phyloP scores from a whole-genome alignment of 2,329 filamentous ascomycete genomes.

The Colletotrichum lini region DNA sequence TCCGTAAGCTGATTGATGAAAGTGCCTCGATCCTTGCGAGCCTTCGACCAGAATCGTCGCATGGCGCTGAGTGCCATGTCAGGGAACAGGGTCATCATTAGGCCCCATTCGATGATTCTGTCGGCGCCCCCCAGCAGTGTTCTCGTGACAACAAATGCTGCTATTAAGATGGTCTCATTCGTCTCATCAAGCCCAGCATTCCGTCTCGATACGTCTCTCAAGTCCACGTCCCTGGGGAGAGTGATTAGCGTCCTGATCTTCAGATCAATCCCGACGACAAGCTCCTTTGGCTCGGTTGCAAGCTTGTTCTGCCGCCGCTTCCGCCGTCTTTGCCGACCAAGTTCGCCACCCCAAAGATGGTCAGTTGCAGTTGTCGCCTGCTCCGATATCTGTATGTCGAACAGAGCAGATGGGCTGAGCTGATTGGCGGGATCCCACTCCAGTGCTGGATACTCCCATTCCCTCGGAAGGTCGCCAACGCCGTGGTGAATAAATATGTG shows the following conservation, averaged over 20 bases:
- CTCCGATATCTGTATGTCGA: constrained; percentile 26
- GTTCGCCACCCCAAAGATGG: constrained; percentile 39
- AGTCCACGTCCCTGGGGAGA: constrained; percentile 34
- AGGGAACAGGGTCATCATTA: constrained; percentile 70
- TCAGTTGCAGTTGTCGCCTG: constrained; percentile 44
- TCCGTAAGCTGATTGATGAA: constrained; percentile 71
- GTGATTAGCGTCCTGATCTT: constrained; percentile 36
- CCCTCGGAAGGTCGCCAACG: constrained; percentile 40
- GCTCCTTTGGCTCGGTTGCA: constrained; percentile 22
- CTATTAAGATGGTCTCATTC: constrained; percentile 56
- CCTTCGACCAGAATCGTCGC: constrained; percentile 68
- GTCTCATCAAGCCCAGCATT: constrained; percentile 39
- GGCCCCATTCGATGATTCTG: constrained; percentile 72
- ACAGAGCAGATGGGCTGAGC: constrained; percentile 45
- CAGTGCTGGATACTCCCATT: constrained; percentile 40
- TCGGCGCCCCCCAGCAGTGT: constrained; percentile 73
- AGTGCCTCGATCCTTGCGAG: constrained; percentile 65
- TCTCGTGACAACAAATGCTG: constrained; percentile 71
- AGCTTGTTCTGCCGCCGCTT: constrained; percentile 37
- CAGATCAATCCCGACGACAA: constrained; percentile 38
- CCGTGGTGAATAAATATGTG: constrained; percentile 58
- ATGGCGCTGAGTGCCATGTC: constrained; percentile 65
- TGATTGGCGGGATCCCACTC: constrained; percentile 58
- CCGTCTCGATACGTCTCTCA: constrained; percentile 28
- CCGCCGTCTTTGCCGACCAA: constrained; percentile 31